Evolutionary conservation across 2,329 filamentous ascomycete species (phyloP), one percentile per base, ranked within the genome.

Genomic region (Diaporthe destruens): DNA sequence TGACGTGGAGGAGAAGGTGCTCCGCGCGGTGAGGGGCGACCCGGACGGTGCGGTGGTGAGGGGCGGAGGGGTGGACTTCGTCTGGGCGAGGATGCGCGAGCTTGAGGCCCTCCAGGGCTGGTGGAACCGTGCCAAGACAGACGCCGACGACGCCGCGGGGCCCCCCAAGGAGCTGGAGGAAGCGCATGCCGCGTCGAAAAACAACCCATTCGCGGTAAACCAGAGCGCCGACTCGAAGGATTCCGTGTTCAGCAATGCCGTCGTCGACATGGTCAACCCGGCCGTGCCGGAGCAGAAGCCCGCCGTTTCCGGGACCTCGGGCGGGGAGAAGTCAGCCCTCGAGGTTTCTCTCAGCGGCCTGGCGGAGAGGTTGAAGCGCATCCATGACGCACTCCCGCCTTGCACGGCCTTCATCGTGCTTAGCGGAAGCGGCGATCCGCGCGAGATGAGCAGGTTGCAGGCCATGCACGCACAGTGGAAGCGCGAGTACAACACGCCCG

Each of bases 351-450:
- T 90, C 4, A 77, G 78, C 39, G 81, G 82, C 53, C 81, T 90
- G 44, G 81, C 85, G 1, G 78, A 81, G 71, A 87, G 88, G 18
- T 84, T 93, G 57, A 79, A 82, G 76, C 84, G 85, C 71, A 88
- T 93, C 71, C 82, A 92, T 80, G 85, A 84, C 18, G 82, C 84
- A 4, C 84, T 93, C 25, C 90, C 91, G 23, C 88, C 89, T 9
- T 92, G 91, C 79, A 92, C 91, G 0, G 90, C 86, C 3, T 85
- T 93, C 71, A 85, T 93, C 57, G 82, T 93, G 44, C 90, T 90
- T 80, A 90, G 88, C 76, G 91, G 91, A 74, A 91, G 88, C 7
- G 91, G 91, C 51, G 90, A 93, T 77, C 90, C 91, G n/a, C 87
- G 90, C 44, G 87, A 90, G 77, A 91, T 92, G 90, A 87, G 86